phyloP scores from a whole-genome alignment of 2,329 filamentous ascomycete species.

The Phoma sp. region DNA sequence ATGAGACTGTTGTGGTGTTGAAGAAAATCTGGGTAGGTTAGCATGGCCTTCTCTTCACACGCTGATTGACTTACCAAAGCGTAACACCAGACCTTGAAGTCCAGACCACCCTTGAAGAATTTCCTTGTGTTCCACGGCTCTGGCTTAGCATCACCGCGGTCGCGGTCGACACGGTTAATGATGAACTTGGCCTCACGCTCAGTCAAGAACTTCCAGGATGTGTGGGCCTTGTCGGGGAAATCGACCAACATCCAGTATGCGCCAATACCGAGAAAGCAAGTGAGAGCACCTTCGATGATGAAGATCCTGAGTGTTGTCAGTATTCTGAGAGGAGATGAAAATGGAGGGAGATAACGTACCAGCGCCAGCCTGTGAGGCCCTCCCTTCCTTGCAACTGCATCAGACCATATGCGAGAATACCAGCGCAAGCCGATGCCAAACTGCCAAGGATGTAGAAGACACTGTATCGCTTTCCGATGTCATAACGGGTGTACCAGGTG shows the following conservation, averaged over 20 bases:
- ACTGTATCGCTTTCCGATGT: conserved; percentile 74
- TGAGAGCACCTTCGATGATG: conserved; percentile 55
- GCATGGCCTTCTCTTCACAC: neutral
- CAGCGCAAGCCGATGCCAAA: conserved; percentile 70
- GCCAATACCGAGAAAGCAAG: conserved; percentile 49
- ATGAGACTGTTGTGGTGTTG: conserved; percentile 74
- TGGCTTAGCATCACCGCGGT: conserved; percentile 60
- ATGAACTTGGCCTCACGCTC: conserved; percentile 58
- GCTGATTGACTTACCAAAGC: conserved; percentile 45
- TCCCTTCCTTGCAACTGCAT: conserved; percentile 69
- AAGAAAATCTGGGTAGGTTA: conserved; percentile 55
- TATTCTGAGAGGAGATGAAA: neutral
- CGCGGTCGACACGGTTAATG: conserved; percentile 60
- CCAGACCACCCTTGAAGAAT: conserved; percentile 57
- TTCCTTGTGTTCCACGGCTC: conserved; percentile 58
- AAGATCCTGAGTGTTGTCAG: conserved; percentile 53
- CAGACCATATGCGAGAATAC: conserved; percentile 74
- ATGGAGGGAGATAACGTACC: conserved; percentile 32
- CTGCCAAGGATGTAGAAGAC: conserved; percentile 74
- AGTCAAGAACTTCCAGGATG: conserved; percentile 54
- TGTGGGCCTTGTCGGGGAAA: conserved; percentile 55
- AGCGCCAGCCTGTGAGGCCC: conserved; percentile 55
- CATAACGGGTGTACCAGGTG: conserved; percentile 58
- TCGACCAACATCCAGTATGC: conserved; percentile 55
- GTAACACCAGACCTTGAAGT: conserved; percentile 64